A percentile compares a stretch with the other conserved stretches of the same genome.
phyloP scores from a whole-genome alignment of 1,284 basidiomycete genomes.

The Naganishia cerealis region DNA sequence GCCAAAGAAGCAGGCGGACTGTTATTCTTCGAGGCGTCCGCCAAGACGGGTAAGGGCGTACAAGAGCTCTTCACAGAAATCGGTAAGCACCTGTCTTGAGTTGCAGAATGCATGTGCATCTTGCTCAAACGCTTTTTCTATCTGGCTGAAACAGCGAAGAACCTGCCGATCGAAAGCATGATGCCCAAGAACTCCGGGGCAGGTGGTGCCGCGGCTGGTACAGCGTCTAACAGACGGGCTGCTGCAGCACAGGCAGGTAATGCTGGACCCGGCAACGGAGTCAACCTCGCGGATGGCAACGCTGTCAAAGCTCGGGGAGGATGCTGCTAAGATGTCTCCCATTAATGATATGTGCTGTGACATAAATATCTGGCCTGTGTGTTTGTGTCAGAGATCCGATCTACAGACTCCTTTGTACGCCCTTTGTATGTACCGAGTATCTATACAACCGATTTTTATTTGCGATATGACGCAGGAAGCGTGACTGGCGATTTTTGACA shows the following conservation, averaged over 20 bases:
- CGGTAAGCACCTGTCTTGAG: slow-evolving; percentile 60
- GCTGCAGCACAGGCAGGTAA: slow-evolving; percentile 18
- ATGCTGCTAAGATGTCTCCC: slow-evolving; percentile 21
- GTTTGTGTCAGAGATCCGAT: neutral
- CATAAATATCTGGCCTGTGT: neutral
- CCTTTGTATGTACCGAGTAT: slow-evolving; percentile 25
- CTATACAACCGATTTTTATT: slow-evolving; percentile 16
- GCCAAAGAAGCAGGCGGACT: slow-evolving; percentile 81
- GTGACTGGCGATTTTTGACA: neutral
- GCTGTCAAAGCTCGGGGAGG: slow-evolving; percentile 26
- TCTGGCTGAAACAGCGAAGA: slow-evolving; percentile 28
- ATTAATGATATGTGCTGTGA: neutral
- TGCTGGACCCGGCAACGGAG: slow-evolving; percentile 21
- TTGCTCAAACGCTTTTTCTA: neutral
- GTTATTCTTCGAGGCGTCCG: slow-evolving; percentile 95
- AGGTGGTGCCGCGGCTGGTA: slow-evolving; percentile 6
- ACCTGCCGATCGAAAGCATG: slow-evolving; percentile 34
- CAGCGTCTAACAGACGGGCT: slow-evolving; percentile 15
- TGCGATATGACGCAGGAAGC: neutral
- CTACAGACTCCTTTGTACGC: neutral
- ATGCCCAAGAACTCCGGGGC: slow-evolving; percentile 22
- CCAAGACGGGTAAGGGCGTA: slow-evolving; percentile 95
- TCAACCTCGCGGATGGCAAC: slow-evolving; percentile 28
- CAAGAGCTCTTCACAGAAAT: slow-evolving; percentile 98
- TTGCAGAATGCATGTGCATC: neutral